phyloP scores from a whole-genome alignment of 495 filamentous ascomycete species.

The Rhypophila decipiens region DNA sequence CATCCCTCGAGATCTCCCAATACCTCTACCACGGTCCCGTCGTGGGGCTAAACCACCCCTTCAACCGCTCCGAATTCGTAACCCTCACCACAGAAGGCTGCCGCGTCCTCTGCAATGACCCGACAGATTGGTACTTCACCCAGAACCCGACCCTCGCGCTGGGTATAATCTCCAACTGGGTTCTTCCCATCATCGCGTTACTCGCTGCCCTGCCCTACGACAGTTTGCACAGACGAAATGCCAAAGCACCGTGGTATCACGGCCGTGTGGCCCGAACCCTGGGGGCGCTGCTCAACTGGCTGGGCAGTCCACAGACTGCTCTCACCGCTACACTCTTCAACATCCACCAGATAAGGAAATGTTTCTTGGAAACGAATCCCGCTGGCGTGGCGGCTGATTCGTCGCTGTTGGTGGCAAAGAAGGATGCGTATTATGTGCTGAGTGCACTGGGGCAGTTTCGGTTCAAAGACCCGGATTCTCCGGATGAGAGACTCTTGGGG shows the following conservation, averaged over 20 bases:
- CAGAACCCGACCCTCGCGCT: conserved; percentile 5
- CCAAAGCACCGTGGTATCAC: background rate
- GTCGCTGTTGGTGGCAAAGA: conserved; percentile 1
- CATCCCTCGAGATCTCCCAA: background rate
- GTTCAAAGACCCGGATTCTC: background rate
- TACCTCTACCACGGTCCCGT: background rate
- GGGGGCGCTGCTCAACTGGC: conserved; percentile 12
- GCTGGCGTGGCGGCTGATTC: background rate
- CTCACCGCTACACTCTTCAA: conserved; percentile 17
- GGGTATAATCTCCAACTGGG: conserved; percentile 15
- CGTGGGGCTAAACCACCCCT: background rate
- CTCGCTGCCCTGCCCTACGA: conserved; percentile 15
- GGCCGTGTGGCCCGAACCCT: conserved; percentile 2
- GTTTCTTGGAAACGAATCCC: background rate
- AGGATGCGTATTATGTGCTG: conserved; percentile 13
- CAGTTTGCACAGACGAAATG: conserved; percentile 6
- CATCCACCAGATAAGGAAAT: conserved; percentile 16
- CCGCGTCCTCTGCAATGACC: conserved; percentile 8
- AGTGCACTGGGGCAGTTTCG: conserved; percentile 13
- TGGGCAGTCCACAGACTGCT: conserved; percentile 14
- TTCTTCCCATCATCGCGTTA: conserved; percentile 15
- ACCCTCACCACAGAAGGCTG: conserved; percentile 4
- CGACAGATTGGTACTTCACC: conserved; percentile 14
- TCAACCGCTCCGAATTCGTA: background rate
- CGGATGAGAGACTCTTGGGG: background rate